Evolutionary conservation across 371 early-diverging fungal species (phyloP), one percentile per base, ranked within the genome.

Genomic region (Mortierella sp.): DNA sequence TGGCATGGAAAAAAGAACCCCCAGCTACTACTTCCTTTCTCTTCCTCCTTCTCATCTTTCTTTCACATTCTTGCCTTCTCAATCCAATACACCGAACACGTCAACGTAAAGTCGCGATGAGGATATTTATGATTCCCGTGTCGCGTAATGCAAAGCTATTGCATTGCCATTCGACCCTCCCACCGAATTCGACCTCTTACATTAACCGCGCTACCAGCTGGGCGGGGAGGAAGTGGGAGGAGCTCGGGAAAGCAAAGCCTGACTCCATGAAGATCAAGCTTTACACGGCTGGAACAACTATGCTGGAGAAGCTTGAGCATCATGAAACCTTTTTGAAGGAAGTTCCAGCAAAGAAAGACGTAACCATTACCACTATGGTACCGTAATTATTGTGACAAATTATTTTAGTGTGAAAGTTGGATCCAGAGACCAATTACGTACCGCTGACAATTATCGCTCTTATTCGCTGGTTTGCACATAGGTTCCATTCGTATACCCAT

Each of bases 321-420:
- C 89, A 90, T 55, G 96, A 96, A 81, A 93, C 89, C 78, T 94
- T 94, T 75, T 84, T 96, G 66, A 96, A 94, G 73, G 90, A 87
- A 45, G 86, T 96, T 2, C 95, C 95, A 5, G 70, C 81, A 16
- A 87, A 87, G 52, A 87, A 87, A 65, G 89, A 90, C 58, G 70
- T 81, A 64, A 72, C 78, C 62, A 77, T 81, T 35, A 63, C 84
- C 18, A 85, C 84, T 52, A 84, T 77, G 84, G 90, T 90, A 85
- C 64, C 16, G 52, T 60, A 30, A 43, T 35, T 58, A 59, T 58
- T 2, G 10, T 28, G 30, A 47, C 35, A 24, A 8, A 5, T 9
- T 30, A 47, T 55, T 55, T 45, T 52, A 20, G 9, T 16, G 28
- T 28, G 30, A 60, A 10, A 43, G 43, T 10, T 43, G 1, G 2